Conservation (phyloP, 83 land plant species). For the Larix sibirica region DNA sequence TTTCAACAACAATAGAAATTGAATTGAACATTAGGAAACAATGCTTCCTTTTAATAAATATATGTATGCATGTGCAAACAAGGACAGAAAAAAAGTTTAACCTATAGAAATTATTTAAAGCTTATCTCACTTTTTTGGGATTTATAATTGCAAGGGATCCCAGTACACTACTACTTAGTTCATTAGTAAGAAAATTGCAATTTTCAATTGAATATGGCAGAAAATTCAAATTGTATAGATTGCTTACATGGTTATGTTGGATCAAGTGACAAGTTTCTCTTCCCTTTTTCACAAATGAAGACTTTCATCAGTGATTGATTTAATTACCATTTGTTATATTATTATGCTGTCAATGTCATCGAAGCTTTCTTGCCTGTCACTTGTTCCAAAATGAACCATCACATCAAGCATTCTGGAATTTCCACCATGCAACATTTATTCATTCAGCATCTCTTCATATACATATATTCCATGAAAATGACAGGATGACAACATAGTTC, state of each 20-base stretch:
- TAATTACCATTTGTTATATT: not conserved
- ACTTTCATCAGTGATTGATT: not conserved
- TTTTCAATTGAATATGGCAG: not conserved
- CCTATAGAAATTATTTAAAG: not conserved
- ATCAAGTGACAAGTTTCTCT: not conserved
- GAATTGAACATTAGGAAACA: not conserved
- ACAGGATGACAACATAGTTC: not conserved
- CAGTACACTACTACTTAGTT: not conserved
- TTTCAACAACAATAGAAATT: not conserved
- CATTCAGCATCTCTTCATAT: not conserved
- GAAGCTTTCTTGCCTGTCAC: not conserved
- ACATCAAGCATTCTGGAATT: not conserved
- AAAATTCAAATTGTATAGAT: not conserved
- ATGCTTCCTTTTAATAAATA: not conserved
- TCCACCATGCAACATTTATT: not conserved
- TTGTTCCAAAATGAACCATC: slow-evolving; percentile 5
- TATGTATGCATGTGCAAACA: not conserved
- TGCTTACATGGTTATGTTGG: not conserved
- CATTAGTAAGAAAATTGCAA: not conserved
- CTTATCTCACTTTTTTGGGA: not conserved
- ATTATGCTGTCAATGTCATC: not conserved
- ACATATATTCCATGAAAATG: not conserved
- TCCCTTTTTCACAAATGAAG: not conserved
- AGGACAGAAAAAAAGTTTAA: not conserved
- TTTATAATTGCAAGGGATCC: not conserved